Evolutionary conservation across 2,329 filamentous ascomycete genomes (phyloP).

Genomic region (Beauveria rudraprayagi): DNA sequence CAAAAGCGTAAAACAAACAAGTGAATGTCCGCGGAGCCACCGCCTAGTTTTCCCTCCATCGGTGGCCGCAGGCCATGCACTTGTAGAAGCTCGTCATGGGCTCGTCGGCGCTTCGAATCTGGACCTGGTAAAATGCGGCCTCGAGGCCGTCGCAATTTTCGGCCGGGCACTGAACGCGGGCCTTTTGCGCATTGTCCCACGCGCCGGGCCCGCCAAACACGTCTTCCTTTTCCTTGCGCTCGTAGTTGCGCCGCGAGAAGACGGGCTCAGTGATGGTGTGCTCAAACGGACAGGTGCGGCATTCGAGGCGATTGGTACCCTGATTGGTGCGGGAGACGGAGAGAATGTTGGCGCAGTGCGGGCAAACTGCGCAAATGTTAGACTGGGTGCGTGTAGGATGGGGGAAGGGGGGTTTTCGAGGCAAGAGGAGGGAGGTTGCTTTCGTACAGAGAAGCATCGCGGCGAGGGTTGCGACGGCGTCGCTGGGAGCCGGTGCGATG

Average conservation of each 20-base stretch:
- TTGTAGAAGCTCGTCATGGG: constrained; percentile 97
- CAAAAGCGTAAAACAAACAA: constrained; percentile 1
- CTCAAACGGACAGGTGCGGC: constrained; percentile 90
- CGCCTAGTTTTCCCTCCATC: constrained; percentile 58
- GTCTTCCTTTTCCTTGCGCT: constrained; percentile 79
- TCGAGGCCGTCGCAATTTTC: constrained; percentile 72
- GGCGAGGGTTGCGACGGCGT: constrained; percentile 12
- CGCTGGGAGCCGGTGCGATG: neutral
- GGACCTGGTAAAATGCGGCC: constrained; percentile 92
- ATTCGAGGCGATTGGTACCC: constrained; percentile 77
- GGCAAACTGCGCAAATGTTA: constrained; percentile 55
- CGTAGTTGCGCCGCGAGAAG: constrained; percentile 76
- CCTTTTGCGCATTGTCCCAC: constrained; percentile 88
- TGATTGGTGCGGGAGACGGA: constrained; percentile 56
- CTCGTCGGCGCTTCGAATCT: constrained; percentile 96
- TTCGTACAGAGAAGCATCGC: constrained; percentile 59
- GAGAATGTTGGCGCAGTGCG: constrained; percentile 75
- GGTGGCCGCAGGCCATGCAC: constrained; percentile 59
- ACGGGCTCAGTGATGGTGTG: constrained; percentile 71
- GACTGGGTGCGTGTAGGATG: neutral
- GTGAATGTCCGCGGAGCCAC: neutral
- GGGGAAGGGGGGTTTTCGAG: neutral
- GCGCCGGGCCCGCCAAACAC: constrained; percentile 82
- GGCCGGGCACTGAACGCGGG: constrained; percentile 71
- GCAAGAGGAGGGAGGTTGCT: neutral